Evolutionary conservation across 257 asterid genomes (phyloP).

Genomic region (Solanum pinnatisectum): DNA sequence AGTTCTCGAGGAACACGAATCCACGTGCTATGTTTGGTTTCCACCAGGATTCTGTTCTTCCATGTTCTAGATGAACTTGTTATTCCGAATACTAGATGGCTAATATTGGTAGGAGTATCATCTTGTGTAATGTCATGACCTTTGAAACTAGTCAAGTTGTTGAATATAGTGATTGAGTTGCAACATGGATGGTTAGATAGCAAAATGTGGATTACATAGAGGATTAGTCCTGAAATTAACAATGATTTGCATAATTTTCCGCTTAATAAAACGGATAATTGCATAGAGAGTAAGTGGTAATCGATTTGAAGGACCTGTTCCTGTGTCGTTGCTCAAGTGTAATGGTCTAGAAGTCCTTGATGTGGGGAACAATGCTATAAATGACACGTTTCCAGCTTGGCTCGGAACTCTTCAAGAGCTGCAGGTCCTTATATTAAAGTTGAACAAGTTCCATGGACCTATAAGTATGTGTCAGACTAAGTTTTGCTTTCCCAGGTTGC

Average conservation of each 20-base stretch:
- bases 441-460: too few species aligned
- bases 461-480: too few species aligned
- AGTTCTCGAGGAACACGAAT: constrained; percentile 13
- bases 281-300: not conserved
- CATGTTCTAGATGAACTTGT: constrained; percentile 17
- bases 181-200: not conserved
- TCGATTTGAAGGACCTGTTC: too few species aligned
- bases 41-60: constrained; percentile 28
- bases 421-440: too few species aligned
- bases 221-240: not conserved
- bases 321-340: too few species aligned
- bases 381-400: too few species aligned
- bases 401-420: too few species aligned
- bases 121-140: not conserved
- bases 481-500: too few species aligned
- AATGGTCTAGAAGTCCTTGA: too few species aligned
- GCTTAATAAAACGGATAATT: not conserved
- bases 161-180: not conserved
- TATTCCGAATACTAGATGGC: constrained; percentile 26
- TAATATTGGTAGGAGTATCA: constrained; percentile 9
- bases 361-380: too few species aligned
- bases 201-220: not conserved
- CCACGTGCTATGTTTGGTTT: constrained; percentile 21
- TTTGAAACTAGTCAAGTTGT: not conserved
- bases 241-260: constrained; percentile 5